These are phyloP conservation scores for Nicotiana tabacum DNA, from an alignment of 257 asterid genomes.

Conservation along the genomic window DNA sequence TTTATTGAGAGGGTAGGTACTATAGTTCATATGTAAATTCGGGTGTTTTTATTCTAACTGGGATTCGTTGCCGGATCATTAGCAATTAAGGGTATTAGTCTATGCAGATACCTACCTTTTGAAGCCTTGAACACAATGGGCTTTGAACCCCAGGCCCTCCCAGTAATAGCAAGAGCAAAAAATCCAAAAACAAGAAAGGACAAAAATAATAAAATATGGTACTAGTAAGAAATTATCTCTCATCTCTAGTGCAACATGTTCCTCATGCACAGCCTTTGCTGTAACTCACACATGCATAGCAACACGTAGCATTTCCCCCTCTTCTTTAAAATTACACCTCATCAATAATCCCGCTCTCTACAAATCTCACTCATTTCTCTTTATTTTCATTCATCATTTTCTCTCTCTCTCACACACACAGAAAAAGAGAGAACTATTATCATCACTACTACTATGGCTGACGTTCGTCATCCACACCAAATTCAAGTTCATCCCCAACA, in stretches of 20 bases:
- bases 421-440: not conserved
- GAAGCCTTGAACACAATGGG: too few species aligned
- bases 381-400: not conserved
- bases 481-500: slow-evolving; percentile 14
- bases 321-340: slow-evolving; percentile 1
- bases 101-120: too few species aligned
- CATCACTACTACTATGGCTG: not conserved
- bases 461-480: not conserved
- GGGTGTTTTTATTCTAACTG: too few species aligned
- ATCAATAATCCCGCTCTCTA: not conserved
- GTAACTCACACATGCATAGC: slow-evolving; percentile 4
- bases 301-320: slow-evolving; percentile 6
- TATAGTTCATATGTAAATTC: too few species aligned
- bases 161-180: too few species aligned
- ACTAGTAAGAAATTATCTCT: too few species aligned
- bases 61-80: too few species aligned
- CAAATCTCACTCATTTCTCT: not conserved
- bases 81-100: too few species aligned
- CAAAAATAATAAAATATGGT: not conserved
- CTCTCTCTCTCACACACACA: not conserved
- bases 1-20: too few species aligned
- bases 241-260: slow-evolving; percentile 10
- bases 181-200: not conserved
- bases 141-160: too few species aligned
- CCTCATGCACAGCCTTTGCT: slow-evolving; percentile 9